Conservation (phyloP, 352 stramenopile species). For the Peronospora tabacina region DNA sequence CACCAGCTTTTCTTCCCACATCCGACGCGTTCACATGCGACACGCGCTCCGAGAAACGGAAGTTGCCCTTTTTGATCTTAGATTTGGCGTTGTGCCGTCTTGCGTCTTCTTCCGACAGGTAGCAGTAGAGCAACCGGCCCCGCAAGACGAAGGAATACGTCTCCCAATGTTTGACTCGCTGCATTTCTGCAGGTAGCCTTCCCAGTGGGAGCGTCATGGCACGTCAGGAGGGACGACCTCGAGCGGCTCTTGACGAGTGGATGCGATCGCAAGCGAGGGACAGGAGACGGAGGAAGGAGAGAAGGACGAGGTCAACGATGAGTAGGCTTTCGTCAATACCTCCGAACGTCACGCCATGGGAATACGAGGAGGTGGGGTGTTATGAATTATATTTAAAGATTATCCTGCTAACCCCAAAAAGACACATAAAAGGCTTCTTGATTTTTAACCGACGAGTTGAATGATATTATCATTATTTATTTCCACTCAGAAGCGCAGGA, state of each 20-base stretch:
- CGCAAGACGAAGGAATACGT: constrained; percentile 84
- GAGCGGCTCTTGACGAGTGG: background rate
- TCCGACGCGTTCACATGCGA: constrained; percentile 67
- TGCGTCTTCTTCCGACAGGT: constrained; percentile 75
- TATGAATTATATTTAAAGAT: no score
- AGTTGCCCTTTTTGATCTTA: constrained; percentile 86
- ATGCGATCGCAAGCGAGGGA: no score
- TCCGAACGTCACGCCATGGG: no score
- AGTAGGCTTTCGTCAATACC: no score
- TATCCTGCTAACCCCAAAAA: no score
- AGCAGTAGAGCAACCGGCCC: constrained; percentile 68
- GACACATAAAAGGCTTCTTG: no score
- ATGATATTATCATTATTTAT: no score
- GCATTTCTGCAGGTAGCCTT: constrained; percentile 83
- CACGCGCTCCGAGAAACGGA: constrained; percentile 75
- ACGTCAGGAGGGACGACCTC: constrained; percentile 23
- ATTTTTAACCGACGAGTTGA: no score
- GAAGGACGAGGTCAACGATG: no score
- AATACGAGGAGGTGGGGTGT: no score
- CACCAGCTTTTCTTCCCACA: constrained; percentile 61
- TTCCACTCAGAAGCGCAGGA: no score
- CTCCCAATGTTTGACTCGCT: constrained; percentile 87
- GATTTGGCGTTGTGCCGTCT: constrained; percentile 71
- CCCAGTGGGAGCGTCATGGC: constrained; percentile 64
- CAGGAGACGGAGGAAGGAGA: no score